Evolutionary conservation across 768 basidiomycete species (phyloP), one percentile per base, ranked within the genome.

Genomic region (Botryobasidium botryosum): DNA sequence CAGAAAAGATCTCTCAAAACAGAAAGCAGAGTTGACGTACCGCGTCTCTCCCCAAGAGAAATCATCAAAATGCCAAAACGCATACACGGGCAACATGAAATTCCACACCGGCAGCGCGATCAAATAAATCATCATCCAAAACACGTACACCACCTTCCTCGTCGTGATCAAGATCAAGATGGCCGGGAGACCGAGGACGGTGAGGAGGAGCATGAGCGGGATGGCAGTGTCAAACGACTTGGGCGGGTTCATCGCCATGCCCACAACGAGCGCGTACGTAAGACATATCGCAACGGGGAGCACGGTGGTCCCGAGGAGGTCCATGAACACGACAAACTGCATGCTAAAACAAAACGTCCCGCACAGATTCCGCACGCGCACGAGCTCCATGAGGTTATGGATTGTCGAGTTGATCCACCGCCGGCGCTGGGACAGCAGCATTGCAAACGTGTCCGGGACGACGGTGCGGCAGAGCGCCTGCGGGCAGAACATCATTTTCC

Each of bases 321-420:
- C 90, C 85, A 97, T 90, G 65, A 92, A 87, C 44, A 97, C 90
- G 60, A 97, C 79, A 61, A 97, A 97, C 60, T 97, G 94, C 91
- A 96, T 97, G 63, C 88, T 94, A 66, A 97, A 96, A 68, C 94
- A 99, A 64, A 99, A 99, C 25, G 92, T 97, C 28, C 94, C 94
- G 61, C 94, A 97, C 13, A 96, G 72, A 58, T 99, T 88, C 52
- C 84, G 85, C 32, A 99, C 94, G 49, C 86, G 76, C 28, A 96
- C 86, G 31, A 99, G 79, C 61, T 99, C 94, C 90, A 97, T 96
- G 41, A 99, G 75, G 60, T 99, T 97, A 67, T 97, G 94, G 41
- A 99, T 85, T 0, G 94, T 97, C 13, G 92, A 96, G 62, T 97
- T 97, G 66, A 99, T 97, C 94, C 94, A 99, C 46, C 94, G 79